Base-by-base conservation (phyloP, 2,329 filamentous ascomycete genomes). In the Pseudogymnoascus verrucosus region DNA sequence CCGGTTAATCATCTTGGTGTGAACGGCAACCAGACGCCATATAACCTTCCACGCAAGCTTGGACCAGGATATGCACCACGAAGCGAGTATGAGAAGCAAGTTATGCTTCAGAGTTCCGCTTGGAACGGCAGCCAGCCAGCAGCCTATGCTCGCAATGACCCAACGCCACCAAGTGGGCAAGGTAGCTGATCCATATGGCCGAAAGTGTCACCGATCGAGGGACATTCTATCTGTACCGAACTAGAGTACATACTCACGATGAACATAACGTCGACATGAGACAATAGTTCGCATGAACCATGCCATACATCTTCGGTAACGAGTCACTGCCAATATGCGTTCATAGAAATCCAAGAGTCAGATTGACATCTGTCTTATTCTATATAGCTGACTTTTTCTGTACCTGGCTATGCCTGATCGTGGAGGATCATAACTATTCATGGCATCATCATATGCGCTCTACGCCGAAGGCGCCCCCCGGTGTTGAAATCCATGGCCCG, bases 401-500 rank as follows among this genome's bases (percentile, higher is more conserved):
- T 57, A 57, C 51, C 51, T 36, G 51, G 51, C 65, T 70, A 72
- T 68, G 64, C 66, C 36, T 70, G 71, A 74, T 74, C 72, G 72
- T 74, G 71, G 72, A 74, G 72, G 72, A 74, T 73, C 71, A 68
- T 70, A 60, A 65, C 66, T 62, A 34, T 63, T 64, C 44, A 63
- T 62, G 23, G 37, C 34, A 60, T 44, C 34, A 44, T 61, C 62
- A 64, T 63, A 63, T 34, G 28, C 42, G 60, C 40, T 63, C 37
- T 64, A 59, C 61, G 19, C 28, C 40, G 39, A 62, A 34, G 59
- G 37, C 66, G 66, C 70, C 68, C 69, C 68, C 78, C 76, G 80
- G 81, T 82, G 80, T 82, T 82, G 80, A 82, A 82, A 81, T 79
- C 77, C 75, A 72, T 79, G 78, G 79, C 78, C 79, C 67, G 71